Base-by-base conservation (phyloP, 371 early-diverging fungal species). In the Mortierella sp. region DNA sequence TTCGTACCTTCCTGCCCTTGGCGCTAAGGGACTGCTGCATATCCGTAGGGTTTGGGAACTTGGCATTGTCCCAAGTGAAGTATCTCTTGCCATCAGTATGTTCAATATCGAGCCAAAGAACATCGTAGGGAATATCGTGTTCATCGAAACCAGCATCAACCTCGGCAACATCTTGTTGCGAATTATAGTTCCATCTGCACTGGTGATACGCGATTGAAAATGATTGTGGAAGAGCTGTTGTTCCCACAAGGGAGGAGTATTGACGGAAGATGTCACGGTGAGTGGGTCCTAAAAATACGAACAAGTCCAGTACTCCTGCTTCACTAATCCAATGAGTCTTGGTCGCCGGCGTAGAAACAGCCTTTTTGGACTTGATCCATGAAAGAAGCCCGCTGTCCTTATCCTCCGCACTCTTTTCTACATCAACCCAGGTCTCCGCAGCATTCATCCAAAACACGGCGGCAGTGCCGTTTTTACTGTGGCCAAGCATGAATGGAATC, bases 391-490 rank as follows among this genome's bases (percentile, higher is more conserved):
- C 72, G 11, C 58, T 38, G 4, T 16, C 38, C 58, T 71, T 65
- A 21, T 67, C 65, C 47, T 64, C 65, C 21, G 53, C 28, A 16
- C 16, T 74, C 70, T 91, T 94, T 52, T 94, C 93, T 59, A 99
- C 91, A 77, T 99, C 98, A 24, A 99, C 89, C 98, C 98, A 99
- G 55, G 97, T 98, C 75, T 99, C 99, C 6, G 98, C 95, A 2
- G 97, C 89, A 70, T 97, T 98, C 84, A 97, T 85, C 94, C 94
- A 96, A 65, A 97, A 93, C 0, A 96, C 89, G 70, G 96, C 99
- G 2, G 87, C 89, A 1, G 90, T 87, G 13, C 84, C 83, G 21
- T 91, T 88, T 50, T 87, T 85, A 50, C 87, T 88, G 74, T 98
- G 98, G 3, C 96, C 95, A 60, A 97, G 75, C 93, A 98, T 93